Conservation (phyloP, 1,284 basidiomycete genomes). For the Boletus semigastroideus region DNA sequence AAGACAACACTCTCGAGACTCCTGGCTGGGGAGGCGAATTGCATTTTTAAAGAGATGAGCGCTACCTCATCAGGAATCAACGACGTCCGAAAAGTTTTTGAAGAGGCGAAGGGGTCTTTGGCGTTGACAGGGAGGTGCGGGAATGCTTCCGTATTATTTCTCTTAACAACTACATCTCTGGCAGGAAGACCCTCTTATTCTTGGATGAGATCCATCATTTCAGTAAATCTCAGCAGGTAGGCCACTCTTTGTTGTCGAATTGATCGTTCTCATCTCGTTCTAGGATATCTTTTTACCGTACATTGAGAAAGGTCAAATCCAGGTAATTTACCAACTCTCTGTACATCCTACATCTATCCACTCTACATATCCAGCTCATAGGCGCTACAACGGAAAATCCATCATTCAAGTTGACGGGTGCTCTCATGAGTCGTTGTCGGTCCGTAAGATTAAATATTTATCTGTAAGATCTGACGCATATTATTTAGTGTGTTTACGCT, state of each 20-base stretch:
- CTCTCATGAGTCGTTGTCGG: slow-evolving; percentile 81
- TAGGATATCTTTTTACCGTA: slow-evolving; percentile 81
- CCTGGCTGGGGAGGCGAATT: slow-evolving; percentile 58
- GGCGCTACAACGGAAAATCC: slow-evolving; percentile 94
- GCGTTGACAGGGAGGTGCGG: slow-evolving; percentile 63
- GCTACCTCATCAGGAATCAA: slow-evolving; percentile 74
- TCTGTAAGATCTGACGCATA: slow-evolving; percentile 12
- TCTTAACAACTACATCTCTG: slow-evolving; percentile 4
- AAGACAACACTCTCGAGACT: slow-evolving; percentile 82
- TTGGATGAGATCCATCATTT: slow-evolving; percentile 91
- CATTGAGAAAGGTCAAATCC: slow-evolving; percentile 77
- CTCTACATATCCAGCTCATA: slow-evolving; percentile 53
- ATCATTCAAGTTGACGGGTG: slow-evolving; percentile 80
- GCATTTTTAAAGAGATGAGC: slow-evolving; percentile 73
- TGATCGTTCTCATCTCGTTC: not conserved
- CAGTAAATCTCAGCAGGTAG: slow-evolving; percentile 79
- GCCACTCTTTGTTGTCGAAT: slow-evolving; percentile 1
- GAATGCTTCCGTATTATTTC: not conserved
- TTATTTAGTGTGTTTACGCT: slow-evolving; percentile 59
- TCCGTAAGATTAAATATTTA: slow-evolving; percentile 35
- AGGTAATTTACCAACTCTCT: slow-evolving; percentile 39
- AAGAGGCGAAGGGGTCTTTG: slow-evolving; percentile 75
- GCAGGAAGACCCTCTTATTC: slow-evolving; percentile 70
- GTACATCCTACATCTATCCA: slow-evolving; percentile 5
- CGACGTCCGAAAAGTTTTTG: slow-evolving; percentile 79